Evolutionary conservation across 2,329 filamentous ascomycete species (phyloP).

Genomic region (Colletotrichum karsti): DNA sequence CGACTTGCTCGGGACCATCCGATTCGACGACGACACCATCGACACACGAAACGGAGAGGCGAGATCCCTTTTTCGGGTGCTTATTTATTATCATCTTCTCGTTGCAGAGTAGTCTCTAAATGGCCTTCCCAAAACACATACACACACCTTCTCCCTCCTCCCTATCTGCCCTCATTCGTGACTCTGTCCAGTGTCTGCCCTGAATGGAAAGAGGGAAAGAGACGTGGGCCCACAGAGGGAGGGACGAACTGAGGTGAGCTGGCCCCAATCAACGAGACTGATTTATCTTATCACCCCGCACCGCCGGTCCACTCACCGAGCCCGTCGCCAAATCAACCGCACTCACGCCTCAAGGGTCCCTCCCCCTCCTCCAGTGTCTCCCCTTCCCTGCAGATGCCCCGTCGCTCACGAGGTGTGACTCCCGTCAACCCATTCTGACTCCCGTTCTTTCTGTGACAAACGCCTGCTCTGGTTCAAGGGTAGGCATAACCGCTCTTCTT

Average conservation of each 20-base stretch:
- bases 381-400: conserved; percentile 4
- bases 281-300: conserved; percentile 31
- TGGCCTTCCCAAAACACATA: too few relatives aligned
- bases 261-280: conserved; percentile 22
- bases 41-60: neutral
- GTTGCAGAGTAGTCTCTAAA: too few relatives aligned
- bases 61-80: too few relatives aligned
- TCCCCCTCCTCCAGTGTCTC: too few relatives aligned
- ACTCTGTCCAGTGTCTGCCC: too few relatives aligned
- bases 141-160: too few relatives aligned
- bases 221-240: conserved; percentile 10
- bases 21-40: conserved; percentile 17
- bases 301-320: conserved; percentile 1
- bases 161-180: neutral
- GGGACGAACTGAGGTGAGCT: conserved; percentile 11
- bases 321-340: conserved; percentile 26
- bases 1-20: conserved; percentile 4
- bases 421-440: conserved; percentile 8
- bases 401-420: neutral
- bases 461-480: neutral
- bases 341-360: neutral
- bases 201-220: neutral
- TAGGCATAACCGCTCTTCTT: neutral
- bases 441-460: neutral
- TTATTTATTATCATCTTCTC: too few relatives aligned